Base-by-base conservation (phyloP, 352 stramenopile genomes). In the Phytophthora europaea region DNA sequence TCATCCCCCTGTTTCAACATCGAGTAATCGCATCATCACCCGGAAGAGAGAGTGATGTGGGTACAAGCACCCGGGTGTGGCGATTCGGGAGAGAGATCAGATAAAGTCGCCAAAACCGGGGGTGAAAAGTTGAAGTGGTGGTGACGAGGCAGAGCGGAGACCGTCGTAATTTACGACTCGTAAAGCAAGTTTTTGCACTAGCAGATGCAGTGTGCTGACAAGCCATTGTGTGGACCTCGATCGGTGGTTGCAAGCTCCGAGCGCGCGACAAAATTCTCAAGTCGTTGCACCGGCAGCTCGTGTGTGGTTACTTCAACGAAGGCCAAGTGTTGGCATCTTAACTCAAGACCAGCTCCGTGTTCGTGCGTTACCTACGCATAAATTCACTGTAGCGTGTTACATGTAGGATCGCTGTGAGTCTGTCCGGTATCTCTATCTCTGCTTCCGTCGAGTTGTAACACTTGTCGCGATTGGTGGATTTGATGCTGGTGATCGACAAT, bases 91-190 rank as follows among this genome's bases (percentile, higher is more conserved):
- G 40, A 65, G 18, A 57, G 28, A 34, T 33, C n/a, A 16, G 43
- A 34, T 38, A 57, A 47, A n/a, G 12, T 22, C 10, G 18, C 15
- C 58, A 65, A 65, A 28, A 15, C 8, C 40, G 40, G 45, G 38
- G 18, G n/a, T 9, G 38, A 45, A 4, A 65, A 23, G 45, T 65
- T 65, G 45, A 65, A 65, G 45, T 65, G 31, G 22, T 15, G 23
- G 58, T 65, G 58, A 65, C 57, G 57, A 64, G 38, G 38, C 57
- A 43, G 23, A 64, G 50, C 61, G 50, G 50, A 22, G 16, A 50
- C 40, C 40, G 40, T 50, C 40, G 40, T 8, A 7, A 7, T n/a
- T n/a, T n/a, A n/a, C n/a, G n/a, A n/a, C n/a, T n/a, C n/a, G n/a
- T n/a, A n/a, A n/a, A 7, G 40, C 40, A 6, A 22, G 40, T 8